A percentile compares a stretch with the other conserved stretches of the same genome.
phyloP scores from a whole-genome alignment of 1,284 basidiomycete genomes.

The Puccinia novopanici region DNA sequence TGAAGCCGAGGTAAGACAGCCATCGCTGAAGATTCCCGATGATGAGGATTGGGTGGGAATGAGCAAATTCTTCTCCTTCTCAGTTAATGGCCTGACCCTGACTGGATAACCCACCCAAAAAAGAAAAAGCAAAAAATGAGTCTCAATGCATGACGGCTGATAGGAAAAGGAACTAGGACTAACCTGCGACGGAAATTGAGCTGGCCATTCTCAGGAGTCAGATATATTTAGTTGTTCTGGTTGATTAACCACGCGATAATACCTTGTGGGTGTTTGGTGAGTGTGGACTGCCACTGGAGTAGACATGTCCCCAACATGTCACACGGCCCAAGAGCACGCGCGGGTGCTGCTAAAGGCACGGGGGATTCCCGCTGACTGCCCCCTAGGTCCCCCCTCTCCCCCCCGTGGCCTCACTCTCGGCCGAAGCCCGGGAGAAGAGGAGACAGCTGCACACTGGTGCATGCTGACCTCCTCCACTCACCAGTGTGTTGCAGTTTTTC shows the following conservation, averaged over 20 bases:
- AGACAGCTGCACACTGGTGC: too few relatives aligned
- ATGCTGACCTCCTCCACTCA: too few relatives aligned
- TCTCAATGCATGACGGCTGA: neutral
- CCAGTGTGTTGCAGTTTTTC: too few relatives aligned
- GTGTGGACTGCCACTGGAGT: neutral
- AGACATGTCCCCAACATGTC: too few relatives aligned
- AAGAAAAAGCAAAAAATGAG: neutral
- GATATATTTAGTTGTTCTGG: neutral
- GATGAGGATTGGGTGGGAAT: conserved; percentile 64
- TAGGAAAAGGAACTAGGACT: conserved; percentile 52
- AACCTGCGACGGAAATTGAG: conserved; percentile 82
- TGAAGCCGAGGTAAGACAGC: conserved; percentile 70
- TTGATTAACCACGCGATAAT: neutral
- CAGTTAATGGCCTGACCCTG: conserved; percentile 81
- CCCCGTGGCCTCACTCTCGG: too few relatives aligned
- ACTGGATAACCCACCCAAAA: conserved; percentile 63
- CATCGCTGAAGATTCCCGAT: conserved; percentile 76
- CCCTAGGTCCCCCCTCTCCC: too few relatives aligned
- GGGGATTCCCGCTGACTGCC: too few relatives aligned
- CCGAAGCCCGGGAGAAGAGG: too few relatives aligned
- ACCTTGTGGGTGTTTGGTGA: too few relatives aligned
- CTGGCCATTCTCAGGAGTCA: conserved; percentile 41
- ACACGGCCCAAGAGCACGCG: too few relatives aligned
- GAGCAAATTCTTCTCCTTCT: conserved; percentile 78
- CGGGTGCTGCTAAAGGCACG: too few relatives aligned